Percentiles rank a stretch among this genome's conserved stretches.
Evolutionary conservation across 2,329 filamentous ascomycete species (phyloP).

Genomic region (Colletotrichum aenigma): DNA sequence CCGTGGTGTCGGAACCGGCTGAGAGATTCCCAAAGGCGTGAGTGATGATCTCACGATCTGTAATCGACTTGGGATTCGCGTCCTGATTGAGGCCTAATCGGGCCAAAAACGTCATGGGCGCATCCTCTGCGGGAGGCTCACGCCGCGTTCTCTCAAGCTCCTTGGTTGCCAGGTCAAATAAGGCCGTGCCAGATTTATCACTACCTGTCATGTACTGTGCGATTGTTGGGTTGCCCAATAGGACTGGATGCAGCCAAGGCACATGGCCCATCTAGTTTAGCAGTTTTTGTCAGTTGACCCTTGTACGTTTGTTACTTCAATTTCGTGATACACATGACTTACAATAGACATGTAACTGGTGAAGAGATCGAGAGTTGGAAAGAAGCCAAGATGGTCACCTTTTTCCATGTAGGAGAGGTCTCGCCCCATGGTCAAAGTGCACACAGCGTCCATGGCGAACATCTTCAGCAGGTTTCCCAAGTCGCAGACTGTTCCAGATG

Average conservation of each 20-base stretch:
- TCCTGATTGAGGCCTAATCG: not conserved
- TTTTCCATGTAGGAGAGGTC: not conserved
- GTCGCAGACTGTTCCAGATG: not conserved
- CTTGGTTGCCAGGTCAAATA: not conserved
- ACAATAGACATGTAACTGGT: not conserved
- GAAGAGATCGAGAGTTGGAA: not conserved
- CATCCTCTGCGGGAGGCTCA: not conserved
- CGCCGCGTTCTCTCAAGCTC: not conserved
- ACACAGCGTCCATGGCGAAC: not conserved
- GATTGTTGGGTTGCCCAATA: not conserved
- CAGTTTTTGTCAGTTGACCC: not conserved
- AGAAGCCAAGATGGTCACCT: not conserved
- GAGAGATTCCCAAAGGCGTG: not conserved
- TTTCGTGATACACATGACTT: not conserved
- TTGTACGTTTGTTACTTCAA: not conserved
- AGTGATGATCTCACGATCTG: not conserved
- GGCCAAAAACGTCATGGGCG: not conserved
- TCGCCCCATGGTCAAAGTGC: not conserved
- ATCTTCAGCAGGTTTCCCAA: not conserved
- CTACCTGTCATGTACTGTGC: not conserved
- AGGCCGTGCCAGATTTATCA: not conserved
- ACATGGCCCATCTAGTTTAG: not conserved
- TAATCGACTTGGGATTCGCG: not conserved
- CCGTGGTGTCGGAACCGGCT: not conserved
- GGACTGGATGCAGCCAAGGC: not conserved